phyloP scores from a whole-genome alignment of 2,329 filamentous ascomycete species.

The Pestalotiopsis sp. region DNA sequence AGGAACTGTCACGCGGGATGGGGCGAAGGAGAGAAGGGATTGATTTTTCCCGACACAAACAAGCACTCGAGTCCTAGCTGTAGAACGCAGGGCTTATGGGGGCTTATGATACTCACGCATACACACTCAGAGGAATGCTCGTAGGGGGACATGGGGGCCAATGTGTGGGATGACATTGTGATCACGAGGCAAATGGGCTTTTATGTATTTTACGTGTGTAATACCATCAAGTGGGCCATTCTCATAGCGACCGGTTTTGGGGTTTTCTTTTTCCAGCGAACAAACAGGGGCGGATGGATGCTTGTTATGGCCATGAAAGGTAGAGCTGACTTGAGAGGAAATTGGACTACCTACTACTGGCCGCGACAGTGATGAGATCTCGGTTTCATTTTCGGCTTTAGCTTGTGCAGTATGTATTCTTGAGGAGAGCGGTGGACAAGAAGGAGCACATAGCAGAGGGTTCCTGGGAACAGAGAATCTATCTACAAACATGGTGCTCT shows the following conservation, averaged over 20 bases:
- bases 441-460: neutral
- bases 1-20: neutral
- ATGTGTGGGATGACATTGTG: neutral
- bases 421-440: neutral
- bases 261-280: constrained; percentile 1
- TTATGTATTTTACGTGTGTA: constrained; percentile 1
- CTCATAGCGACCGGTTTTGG: constrained; percentile 6
- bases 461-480: neutral
- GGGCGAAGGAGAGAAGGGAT: neutral
- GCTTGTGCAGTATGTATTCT: neutral
- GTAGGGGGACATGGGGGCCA: neutral
- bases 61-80: neutral
- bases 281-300: neutral
- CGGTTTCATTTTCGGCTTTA: neutral
- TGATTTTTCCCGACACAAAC: neutral
- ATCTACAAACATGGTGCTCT: neutral
- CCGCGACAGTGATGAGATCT: neutral
- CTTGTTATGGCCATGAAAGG: neutral
- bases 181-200: neutral
- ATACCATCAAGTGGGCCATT: constrained; percentile 1
- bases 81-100: neutral
- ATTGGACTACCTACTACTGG: neutral
- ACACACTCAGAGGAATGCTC: too few species aligned
- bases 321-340: neutral
- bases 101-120: neutral